Evolutionary conservation across 306 rosid genomes (phyloP).

Genomic region (Acacia melanoxylon): DNA sequence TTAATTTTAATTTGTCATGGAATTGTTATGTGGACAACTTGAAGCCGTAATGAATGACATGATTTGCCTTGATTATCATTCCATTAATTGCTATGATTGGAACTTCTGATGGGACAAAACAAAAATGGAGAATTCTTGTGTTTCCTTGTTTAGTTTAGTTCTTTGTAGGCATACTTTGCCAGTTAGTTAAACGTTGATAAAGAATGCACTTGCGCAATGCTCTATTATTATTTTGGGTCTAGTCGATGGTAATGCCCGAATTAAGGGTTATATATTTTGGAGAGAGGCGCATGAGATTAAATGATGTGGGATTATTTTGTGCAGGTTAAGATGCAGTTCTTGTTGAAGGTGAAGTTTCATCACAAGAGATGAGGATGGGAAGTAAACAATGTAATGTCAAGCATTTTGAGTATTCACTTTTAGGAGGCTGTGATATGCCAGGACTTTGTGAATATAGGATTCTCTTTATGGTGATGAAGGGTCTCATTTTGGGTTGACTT

Average conservation of each 20-base stretch:
- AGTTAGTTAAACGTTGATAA: neutral
- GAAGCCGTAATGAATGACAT: neutral
- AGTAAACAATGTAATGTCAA: neutral
- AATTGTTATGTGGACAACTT: constrained; percentile 16
- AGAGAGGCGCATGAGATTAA: constrained; percentile 24
- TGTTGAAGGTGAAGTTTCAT: constrained; percentile 89
- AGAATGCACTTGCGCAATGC: neutral
- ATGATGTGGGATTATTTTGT: constrained; percentile 22
- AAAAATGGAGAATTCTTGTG: constrained; percentile 1
- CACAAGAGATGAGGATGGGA: constrained; percentile 65
- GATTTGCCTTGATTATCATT: constrained; percentile 10
- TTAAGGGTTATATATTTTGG: neutral
- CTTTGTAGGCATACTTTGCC: constrained; percentile 8
- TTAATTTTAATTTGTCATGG: neutral
- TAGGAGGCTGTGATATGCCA: too few species aligned
- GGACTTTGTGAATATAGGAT: too few species aligned
- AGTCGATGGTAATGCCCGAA: neutral
- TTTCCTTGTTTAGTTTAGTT: neutral
- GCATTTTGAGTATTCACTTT: constrained; percentile 29
- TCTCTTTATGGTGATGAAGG: constrained; percentile 36
- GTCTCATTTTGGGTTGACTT: constrained; percentile 64
- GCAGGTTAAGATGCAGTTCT: constrained; percentile 94
- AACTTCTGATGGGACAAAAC: constrained; percentile 14
- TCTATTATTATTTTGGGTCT: neutral
- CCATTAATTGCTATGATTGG: neutral